Evolutionary conservation across 140 eudicot genomes (phyloP).

Genomic region (Flaveria floridana): DNA sequence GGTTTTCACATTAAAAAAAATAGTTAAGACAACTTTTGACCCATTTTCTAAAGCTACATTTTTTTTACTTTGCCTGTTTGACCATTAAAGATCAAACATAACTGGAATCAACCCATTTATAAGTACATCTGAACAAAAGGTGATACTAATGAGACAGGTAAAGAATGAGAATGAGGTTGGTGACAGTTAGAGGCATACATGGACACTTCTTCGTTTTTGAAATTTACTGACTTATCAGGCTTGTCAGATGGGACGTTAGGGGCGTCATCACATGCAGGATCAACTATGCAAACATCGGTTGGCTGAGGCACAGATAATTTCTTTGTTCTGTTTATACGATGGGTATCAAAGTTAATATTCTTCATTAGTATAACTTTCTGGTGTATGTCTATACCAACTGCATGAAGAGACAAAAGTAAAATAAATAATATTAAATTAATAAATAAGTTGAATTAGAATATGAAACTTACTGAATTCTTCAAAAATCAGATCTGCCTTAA

Average conservation of each 20-base stretch:
- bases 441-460: not conserved
- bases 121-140: not conserved
- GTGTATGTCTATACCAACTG: slow-evolving; percentile 94
- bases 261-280: slow-evolving; percentile 36
- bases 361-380: slow-evolving; percentile 55
- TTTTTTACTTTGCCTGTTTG: not conserved
- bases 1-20: slow-evolving; percentile 2
- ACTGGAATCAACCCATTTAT: not conserved
- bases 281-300: slow-evolving; percentile 41
- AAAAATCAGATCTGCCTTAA: slow-evolving; percentile 78
- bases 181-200: slow-evolving; percentile 42
- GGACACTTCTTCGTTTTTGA: slow-evolving; percentile 36
- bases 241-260: slow-evolving; percentile 34
- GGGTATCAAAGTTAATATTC: slow-evolving; percentile 33
- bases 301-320: slow-evolving; percentile 44
- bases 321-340: slow-evolving; percentile 41
- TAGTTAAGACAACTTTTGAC: slow-evolving; percentile 9
- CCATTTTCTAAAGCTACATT: not conserved
- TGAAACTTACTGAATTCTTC: slow-evolving; percentile 74
- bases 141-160: slow-evolving; percentile 7
- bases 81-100: not conserved
- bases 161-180: slow-evolving; percentile 3
- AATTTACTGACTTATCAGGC: slow-evolving; percentile 31
- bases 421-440: slow-evolving; percentile 9
- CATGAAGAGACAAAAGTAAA: slow-evolving; percentile 33